Base-by-base conservation (phyloP, 139 green algal species). In the Pleodorina starrii region DNA sequence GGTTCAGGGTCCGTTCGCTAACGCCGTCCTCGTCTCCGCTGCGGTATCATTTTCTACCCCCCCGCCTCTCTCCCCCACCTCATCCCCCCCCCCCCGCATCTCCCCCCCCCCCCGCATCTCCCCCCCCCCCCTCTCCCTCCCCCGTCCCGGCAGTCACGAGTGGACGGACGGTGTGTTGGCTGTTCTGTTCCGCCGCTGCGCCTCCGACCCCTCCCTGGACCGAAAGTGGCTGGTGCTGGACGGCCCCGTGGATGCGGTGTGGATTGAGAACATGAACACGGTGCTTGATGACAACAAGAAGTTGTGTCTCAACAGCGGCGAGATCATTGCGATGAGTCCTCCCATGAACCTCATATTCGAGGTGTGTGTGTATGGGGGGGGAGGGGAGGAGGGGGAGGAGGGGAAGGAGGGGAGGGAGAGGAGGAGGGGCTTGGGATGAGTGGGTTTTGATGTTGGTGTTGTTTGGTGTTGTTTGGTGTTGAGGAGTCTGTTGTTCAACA, bases 281-380 rank as follows among this genome's bases (percentile, higher is more conserved):
- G 78, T 84, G 50, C 93, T 98, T 63, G 95, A 98, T 72, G 95
- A 97, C 93, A 97, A 97, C 93, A 97, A 97, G 93, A 97, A 97
- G 93, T 93, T 98, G 44, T 98, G 96, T 91, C 93, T 98, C 21
- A 96, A 96, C 88, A 88, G 79, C 79, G 92, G 92, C 4, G 92
- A 95, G 89, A 94, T 95, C 92, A 93, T 95, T 60, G 85, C 91
- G 32, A 92, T 95, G 87, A 93, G 87, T 54, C 51, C 69, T 0
- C 84, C 73, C 71, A 96, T 95, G 94, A 88, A 69, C 43, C 44
- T 88, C 21, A 88, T 88, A 17, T 88, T 88, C 68, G 84, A 84
- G 84, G 81, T 87, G n/a, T 12, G 81, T 4, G 1, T 48, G 27
- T 71, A 35, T 6, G 57, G 57, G 14, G 57, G 57, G 19, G 63